Conservation (phyloP, 1,284 basidiomycete genomes). For the Trichosporon faecale region DNA sequence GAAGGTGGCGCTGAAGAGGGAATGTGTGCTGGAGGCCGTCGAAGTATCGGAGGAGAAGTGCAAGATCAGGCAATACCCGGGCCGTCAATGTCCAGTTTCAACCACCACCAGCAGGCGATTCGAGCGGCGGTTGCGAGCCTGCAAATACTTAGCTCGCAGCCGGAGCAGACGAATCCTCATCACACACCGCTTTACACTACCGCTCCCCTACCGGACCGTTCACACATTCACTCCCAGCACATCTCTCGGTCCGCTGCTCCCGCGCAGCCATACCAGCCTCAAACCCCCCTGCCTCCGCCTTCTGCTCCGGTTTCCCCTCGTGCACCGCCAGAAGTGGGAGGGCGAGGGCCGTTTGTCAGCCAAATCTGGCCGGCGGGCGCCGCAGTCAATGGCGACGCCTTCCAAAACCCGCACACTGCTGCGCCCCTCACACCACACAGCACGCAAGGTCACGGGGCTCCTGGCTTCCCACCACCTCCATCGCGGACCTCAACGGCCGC, state of each 20-base stretch:
- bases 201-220: not conserved
- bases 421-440: not conserved
- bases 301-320: not conserved
- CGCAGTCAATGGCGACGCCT: not conserved
- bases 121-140: not conserved
- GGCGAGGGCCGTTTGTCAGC: not conserved
- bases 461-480: not conserved
- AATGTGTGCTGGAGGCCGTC: not conserved
- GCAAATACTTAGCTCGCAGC: constrained; percentile 3
- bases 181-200: not conserved
- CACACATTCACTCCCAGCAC: not conserved
- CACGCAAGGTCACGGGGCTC: not conserved
- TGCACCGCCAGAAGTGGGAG: not conserved
- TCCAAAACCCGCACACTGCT: not conserved
- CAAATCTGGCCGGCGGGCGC: not conserved
- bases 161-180: not conserved
- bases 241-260: not conserved
- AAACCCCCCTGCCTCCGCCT: not conserved
- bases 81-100: not conserved
- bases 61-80: not conserved
- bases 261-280: not conserved
- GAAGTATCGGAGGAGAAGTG: not conserved
- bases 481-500: not conserved
- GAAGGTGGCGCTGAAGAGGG: not conserved
- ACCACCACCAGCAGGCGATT: not conserved